phyloP scores from a whole-genome alignment of 768 basidiomycete species.

The Glaciozyma martinii region DNA sequence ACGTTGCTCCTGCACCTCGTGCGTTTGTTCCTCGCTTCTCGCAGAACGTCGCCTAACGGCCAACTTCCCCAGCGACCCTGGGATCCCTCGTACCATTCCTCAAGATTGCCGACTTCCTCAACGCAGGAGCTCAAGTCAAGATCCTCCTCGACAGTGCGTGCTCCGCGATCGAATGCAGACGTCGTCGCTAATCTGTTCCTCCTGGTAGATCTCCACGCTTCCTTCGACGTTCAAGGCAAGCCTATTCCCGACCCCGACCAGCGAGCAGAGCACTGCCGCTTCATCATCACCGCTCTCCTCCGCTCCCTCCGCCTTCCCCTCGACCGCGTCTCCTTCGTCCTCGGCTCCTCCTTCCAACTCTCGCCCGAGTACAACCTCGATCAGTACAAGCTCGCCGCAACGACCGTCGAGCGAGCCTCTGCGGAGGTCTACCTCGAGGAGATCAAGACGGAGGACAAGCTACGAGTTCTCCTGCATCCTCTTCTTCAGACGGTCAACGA shows the following conservation, averaged over 20 bases:
- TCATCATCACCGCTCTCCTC: slow-evolving; percentile 72
- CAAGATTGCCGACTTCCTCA: slow-evolving; percentile 92
- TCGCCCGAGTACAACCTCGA: slow-evolving; percentile 86
- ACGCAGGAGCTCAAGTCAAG: slow-evolving; percentile 81
- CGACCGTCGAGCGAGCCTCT: slow-evolving; percentile 91
- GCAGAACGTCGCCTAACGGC: too few species aligned
- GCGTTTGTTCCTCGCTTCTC: slow-evolving; percentile 37
- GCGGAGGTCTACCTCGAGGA: slow-evolving; percentile 98
- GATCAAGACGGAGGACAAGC: slow-evolving; percentile 89
- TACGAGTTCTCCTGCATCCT: slow-evolving; percentile 74
- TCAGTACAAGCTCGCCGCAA: slow-evolving; percentile 78
- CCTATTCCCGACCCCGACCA: slow-evolving; percentile 80
- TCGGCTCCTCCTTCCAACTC: slow-evolving; percentile 89
- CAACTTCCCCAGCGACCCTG: slow-evolving; percentile 62
- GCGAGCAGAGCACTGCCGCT: slow-evolving; percentile 82
- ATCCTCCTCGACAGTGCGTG: slow-evolving; percentile 67
- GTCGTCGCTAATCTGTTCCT: neutral
- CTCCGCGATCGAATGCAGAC: too few species aligned
- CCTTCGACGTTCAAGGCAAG: slow-evolving; percentile 93
- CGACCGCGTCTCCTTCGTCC: slow-evolving; percentile 68
- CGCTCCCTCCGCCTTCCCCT: slow-evolving; percentile 82
- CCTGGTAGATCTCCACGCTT: slow-evolving; percentile 75
- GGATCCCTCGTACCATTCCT: slow-evolving; percentile 91
- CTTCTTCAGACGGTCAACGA: slow-evolving; percentile 95
- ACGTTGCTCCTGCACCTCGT: slow-evolving; percentile 95